A percentile compares a stretch with the other conserved stretches of the same genome.
Evolutionary conservation across 371 early-diverging fungal genomes (phyloP).

Genomic region (Mortierella sp.): DNA sequence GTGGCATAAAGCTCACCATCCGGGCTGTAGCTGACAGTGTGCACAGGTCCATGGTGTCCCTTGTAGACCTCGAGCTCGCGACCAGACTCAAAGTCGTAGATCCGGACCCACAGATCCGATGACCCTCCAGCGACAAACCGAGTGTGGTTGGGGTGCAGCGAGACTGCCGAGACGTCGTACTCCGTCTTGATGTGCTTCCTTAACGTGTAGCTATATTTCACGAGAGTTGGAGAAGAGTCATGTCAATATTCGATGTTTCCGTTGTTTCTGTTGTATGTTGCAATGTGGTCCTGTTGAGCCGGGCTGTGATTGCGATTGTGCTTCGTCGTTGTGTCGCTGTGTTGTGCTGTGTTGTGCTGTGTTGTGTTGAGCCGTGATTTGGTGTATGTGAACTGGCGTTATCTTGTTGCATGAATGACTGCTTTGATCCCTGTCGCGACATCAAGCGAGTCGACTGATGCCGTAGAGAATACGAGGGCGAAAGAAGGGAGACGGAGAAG

Average conservation of each 20-base stretch:
- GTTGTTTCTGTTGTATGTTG: neutral
- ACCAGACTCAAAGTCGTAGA: constrained; percentile 81
- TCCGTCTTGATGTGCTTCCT: constrained; percentile 69
- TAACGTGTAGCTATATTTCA: constrained; percentile 60
- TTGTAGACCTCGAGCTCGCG: constrained; percentile 83
- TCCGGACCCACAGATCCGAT: constrained; percentile 84
- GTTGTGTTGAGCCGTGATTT: too few relatives aligned
- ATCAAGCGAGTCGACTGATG: too few relatives aligned
- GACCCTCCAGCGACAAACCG: constrained; percentile 84
- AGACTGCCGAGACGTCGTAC: constrained; percentile 81
- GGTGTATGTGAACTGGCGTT: too few relatives aligned
- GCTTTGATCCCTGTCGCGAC: too few relatives aligned
- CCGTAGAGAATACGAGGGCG: too few relatives aligned
- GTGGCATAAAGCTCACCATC: constrained; percentile 92
- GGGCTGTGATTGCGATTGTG: too few relatives aligned
- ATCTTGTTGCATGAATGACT: too few relatives aligned
- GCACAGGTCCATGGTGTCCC: constrained; percentile 92
- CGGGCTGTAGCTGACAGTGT: constrained; percentile 89
- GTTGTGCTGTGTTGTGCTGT: too few relatives aligned
- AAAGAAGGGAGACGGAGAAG: too few relatives aligned
- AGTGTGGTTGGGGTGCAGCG: constrained; percentile 82
- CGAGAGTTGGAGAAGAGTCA: too few relatives aligned
- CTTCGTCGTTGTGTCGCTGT: too few relatives aligned
- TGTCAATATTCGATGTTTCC: neutral
- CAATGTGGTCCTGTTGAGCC: too few relatives aligned